Evolutionary conservation across 2,329 filamentous ascomycete genomes (phyloP), one percentile per base, ranked within the genome.

Genomic region (Fusarium tricinctum): DNA sequence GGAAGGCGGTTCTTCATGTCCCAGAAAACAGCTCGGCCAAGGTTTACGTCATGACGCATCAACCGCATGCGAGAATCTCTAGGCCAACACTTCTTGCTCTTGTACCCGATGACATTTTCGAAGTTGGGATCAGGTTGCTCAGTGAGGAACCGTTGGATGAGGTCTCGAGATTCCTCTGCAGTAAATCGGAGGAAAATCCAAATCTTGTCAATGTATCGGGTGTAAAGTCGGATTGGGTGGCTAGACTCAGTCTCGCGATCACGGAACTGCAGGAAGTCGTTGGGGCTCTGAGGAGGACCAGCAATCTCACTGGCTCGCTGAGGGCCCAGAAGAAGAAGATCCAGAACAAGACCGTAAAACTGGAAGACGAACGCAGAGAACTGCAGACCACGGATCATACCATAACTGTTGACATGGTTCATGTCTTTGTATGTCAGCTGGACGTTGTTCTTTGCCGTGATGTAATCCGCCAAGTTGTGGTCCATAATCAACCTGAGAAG

Each of bases 31-130:
- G 97, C 97, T 63, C 97, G 91, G 42, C 97, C 96, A 42, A 99
- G 89, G 74, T 99, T 98, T 71, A 99, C 97, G 81, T 99, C 96
- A 79, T 99, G 96, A 67, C 96, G 90, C 96, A 99, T 99, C 74
- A 99, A 82, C 45, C 97, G 91, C 97, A 99, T 99, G 50, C 96
- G 89, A 23, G 94, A 97, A 78, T 99, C 96, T 74, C 96, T 89
- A 42, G 96, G 97, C 96, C 96, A 99, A 81, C 97, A 99, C 79
- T 98, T 99, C 85, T 99, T 99, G 81, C 97, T 99, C 83, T 93
- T 94, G 81, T 98, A 99, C 1, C 96, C 96, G 73, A 99, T 98
- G 42, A 99, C 96, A 69, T 99, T 99, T 78, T 99, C 96, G 70
- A 99, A 99, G 77, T 99, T 99, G 3, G 96, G 96, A 79, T 99